Evolutionary conservation across 257 asterid genomes (phyloP).

Genomic region (Plantago major): DNA sequence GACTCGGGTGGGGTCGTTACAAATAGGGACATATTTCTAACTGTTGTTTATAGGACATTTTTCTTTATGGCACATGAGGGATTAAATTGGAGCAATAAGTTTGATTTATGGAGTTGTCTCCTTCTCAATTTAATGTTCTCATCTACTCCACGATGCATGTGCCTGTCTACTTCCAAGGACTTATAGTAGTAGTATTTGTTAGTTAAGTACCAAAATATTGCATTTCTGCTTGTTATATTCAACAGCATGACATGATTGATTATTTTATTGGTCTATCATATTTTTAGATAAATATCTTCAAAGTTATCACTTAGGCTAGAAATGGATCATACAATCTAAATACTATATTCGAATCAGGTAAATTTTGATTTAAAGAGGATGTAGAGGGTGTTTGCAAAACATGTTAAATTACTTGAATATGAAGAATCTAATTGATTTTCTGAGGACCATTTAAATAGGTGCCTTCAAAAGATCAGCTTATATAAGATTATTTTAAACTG

Average conservation of each 20-base stretch:
- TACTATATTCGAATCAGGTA: too few relatives aligned
- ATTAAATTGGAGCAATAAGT: constrained; percentile 31
- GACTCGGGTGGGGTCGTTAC: too few relatives aligned
- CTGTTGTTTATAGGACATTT: background rate
- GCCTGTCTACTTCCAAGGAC: constrained; percentile 30
- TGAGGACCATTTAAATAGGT: too few relatives aligned
- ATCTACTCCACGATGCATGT: constrained; percentile 36
- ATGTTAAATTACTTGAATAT: too few relatives aligned
- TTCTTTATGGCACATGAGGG: constrained; percentile 32
- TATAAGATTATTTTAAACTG: too few relatives aligned
- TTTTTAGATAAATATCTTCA: background rate
- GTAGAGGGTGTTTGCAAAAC: too few relatives aligned
- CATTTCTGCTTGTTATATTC: constrained; percentile 10
- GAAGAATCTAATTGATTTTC: too few relatives aligned
- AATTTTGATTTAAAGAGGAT: too few relatives aligned
- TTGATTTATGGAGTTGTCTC: constrained; percentile 47
- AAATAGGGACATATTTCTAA: too few relatives aligned
- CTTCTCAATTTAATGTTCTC: constrained; percentile 38
- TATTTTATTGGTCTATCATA: background rate
- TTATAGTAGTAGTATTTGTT: background rate
- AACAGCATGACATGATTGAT: background rate
- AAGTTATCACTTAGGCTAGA: too few relatives aligned
- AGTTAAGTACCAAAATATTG: background rate
- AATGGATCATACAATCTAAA: background rate
- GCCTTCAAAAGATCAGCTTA: too few relatives aligned